Evolutionary conservation across 495 filamentous ascomycete genomes (phyloP).

Genomic region (Neurospora sp.): DNA sequence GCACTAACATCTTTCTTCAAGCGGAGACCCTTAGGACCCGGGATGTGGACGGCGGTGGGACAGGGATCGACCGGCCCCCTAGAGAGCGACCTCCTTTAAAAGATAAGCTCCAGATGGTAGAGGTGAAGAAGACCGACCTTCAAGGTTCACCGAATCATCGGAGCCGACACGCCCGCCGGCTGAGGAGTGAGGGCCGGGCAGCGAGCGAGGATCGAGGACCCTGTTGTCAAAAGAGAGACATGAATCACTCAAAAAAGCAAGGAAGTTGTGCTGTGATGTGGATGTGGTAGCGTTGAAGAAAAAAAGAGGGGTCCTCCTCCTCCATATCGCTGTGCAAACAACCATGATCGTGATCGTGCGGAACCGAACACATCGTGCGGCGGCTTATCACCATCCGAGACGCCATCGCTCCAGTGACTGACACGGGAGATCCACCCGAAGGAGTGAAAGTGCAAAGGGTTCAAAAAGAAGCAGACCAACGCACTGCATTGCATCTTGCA

Average conservation of each 20-base stretch:
- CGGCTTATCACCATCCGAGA: not conserved
- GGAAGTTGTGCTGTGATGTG: not conserved
- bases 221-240: not conserved
- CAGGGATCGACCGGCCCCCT: not conserved
- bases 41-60: not conserved
- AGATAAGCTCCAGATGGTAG: not conserved
- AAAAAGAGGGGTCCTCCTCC: not conserved
- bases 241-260: not conserved
- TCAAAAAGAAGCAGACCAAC: not conserved
- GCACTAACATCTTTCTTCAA: not conserved
- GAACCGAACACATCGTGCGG: not conserved
- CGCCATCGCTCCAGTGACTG: not conserved
- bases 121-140: not conserved
- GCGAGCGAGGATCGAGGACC: not conserved
- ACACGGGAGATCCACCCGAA: not conserved
- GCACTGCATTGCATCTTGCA: not conserved
- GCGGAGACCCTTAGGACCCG: not conserved
- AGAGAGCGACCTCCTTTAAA: not conserved
- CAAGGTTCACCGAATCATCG: not conserved
- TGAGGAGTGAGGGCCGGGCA: not conserved
- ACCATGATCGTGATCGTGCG: not conserved
- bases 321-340: not conserved
- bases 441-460: not conserved
- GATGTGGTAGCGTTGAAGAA: not conserved
- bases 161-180: not conserved